Base-by-base conservation (phyloP, 2,329 filamentous ascomycete species). In the Aspergillus candidus region DNA sequence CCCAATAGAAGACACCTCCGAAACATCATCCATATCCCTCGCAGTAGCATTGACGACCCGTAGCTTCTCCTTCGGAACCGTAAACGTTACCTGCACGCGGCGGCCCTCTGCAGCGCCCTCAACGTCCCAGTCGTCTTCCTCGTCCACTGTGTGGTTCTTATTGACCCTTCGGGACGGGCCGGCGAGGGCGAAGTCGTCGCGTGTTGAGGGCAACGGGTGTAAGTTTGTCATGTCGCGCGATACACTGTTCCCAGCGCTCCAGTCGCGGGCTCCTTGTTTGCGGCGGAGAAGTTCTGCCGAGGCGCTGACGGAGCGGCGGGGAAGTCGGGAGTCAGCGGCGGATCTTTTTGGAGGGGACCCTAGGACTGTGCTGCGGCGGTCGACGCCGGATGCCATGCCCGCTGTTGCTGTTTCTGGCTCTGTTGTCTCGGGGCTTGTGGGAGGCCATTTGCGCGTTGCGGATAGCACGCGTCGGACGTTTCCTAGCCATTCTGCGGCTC, bases 11-110 rank as follows among this genome's bases (percentile, higher is more conserved):
- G 61, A 62, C 3, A 47, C 49, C 47, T 60, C 57, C 7, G 61
- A 65, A 32, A 56, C 17, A 39, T 58, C 57, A 37, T 65, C 63
- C 43, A 59, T 48, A 46, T 68, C 65, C 3, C 58, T 51, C n/a
- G 56, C 60, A 4, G 62, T 84, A 40, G 79, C 83, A 63, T 97
- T 97, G 14, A 96, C 91, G n/a, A 97, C 89, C 18, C 91, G 73
- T 50, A 97, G 68, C 55, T 82, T 80, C 65, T 91, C 85, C 63
- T 84, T 88, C 2, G 93, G 91, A 48, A 96, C 88, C 0, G 91
- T 96, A 66, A 95, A 97, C 79, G 94, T 93, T 59, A 88, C 79
- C 65, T 90, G 86, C 48, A 90, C 85, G 7, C 86, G 72, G 15
- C 84, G 70, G 46, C 78, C 78, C 67, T 88, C 82, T 1, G 84